A percentile compares a stretch with the other conserved stretches of the same genome.
Conservation (phyloP, 192 early-diverging fungal genomes). For the Backusella psychrophila region DNA sequence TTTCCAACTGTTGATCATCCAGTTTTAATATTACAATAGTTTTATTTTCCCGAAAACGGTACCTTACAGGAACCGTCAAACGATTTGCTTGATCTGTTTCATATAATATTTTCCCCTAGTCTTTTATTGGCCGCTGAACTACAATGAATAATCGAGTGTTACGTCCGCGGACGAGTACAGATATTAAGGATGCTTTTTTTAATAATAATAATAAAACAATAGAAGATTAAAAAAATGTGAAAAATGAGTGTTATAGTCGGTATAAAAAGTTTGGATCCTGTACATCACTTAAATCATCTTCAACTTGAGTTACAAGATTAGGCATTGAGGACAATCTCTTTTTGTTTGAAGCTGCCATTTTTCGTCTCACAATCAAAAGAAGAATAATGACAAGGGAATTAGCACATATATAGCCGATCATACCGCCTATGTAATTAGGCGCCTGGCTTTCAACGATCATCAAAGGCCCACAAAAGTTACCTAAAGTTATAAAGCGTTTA, state of each 20-base stretch:
- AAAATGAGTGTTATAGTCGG: not conserved
- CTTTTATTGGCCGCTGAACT: no score
- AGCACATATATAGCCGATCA: slow-evolving; percentile 10
- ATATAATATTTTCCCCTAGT: no score
- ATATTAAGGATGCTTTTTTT: not conserved
- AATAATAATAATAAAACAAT: not conserved
- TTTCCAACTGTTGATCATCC: no score
- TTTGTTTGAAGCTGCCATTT: slow-evolving; percentile 10
- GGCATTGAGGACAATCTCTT: slow-evolving; percentile 3
- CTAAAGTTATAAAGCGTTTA: not conserved
- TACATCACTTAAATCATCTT: slow-evolving; percentile 21
- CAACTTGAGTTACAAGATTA: not conserved
- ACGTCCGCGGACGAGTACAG: no score
- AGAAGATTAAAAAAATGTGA: not conserved
- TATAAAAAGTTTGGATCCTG: slow-evolving; percentile 20
- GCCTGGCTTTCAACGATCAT: slow-evolving; percentile 13
- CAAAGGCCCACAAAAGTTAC: slow-evolving; percentile 18
- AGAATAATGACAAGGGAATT: slow-evolving; percentile 1
- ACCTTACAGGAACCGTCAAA: no score
- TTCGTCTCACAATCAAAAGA: not conserved
- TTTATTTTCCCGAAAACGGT: no score
- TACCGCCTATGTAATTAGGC: not conserved
- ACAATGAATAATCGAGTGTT: no score
- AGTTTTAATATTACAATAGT: no score
- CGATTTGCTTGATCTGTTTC: no score